Conservation (phyloP, 2,329 filamentous ascomycete species). For the Penicillium digitatum region DNA sequence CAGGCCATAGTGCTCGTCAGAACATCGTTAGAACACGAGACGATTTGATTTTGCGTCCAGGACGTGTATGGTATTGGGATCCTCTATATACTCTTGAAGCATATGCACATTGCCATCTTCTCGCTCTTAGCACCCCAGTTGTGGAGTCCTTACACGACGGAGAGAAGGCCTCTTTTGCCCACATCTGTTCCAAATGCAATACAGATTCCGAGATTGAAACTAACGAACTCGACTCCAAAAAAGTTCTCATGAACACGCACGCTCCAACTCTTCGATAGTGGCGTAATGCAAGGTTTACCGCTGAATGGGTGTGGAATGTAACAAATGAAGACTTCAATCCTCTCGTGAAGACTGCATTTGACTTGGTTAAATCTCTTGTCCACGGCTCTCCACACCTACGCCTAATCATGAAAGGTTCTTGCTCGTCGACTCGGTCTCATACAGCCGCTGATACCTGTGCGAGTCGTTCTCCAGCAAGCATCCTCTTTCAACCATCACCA, state of each 20-base stretch:
- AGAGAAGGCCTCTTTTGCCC: background rate
- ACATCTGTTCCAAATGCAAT: conserved; percentile 6
- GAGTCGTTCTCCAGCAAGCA: too few species aligned
- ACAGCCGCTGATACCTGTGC: too few species aligned
- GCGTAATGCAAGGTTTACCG: too few species aligned
- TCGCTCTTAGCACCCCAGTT: background rate
- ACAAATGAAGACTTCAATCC: too few species aligned
- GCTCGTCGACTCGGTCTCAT: too few species aligned
- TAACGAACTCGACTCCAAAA: background rate
- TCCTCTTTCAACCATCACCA: too few species aligned
- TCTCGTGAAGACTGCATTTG: too few species aligned
- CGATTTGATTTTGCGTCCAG: background rate
- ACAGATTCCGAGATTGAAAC: conserved; percentile 3
- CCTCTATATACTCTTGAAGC: background rate
- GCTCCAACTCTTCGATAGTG: too few species aligned
- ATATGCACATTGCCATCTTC: background rate
- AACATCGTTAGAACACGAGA: background rate
- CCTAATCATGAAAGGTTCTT: too few species aligned
- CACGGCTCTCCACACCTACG: too few species aligned
- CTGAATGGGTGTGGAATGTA: too few species aligned
- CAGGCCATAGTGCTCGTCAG: conserved; percentile 9
- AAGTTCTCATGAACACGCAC: background rate
- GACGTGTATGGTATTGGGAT: background rate
- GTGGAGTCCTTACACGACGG: background rate
- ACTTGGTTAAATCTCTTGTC: too few species aligned